These are phyloP conservation scores for Rhizophlyctis rosea DNA, from an alignment of 192 early-diverging fungal genomes.

Conservation along the genomic window DNA sequence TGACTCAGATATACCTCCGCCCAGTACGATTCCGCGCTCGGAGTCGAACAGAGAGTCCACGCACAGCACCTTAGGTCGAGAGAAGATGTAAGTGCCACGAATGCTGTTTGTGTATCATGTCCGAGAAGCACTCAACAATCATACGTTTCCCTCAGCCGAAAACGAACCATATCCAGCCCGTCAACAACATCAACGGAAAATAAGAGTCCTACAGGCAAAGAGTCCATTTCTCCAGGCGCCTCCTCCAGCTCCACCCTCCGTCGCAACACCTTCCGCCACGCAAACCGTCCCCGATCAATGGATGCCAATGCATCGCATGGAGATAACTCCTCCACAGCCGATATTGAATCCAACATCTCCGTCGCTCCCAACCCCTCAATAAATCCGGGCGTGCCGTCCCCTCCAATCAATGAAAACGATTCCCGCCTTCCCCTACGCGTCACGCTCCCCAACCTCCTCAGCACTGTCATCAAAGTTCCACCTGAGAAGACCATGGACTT, in stretches of 20 bases:
- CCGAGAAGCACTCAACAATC: too few relatives aligned
- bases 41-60: too few relatives aligned
- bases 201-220: too few relatives aligned
- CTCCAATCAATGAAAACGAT: slow-evolving; percentile 13
- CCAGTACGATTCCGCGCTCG: too few relatives aligned
- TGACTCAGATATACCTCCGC: too few relatives aligned
- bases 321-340: too few relatives aligned
- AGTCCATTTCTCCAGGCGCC: not conserved
- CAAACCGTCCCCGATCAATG: not conserved
- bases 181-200: slow-evolving; percentile 14
- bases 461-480: slow-evolving; percentile 32
- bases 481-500: slow-evolving; percentile 40
- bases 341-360: too few relatives aligned
- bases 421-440: slow-evolving; percentile 28
- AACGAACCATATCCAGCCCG: slow-evolving; percentile 32
- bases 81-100: not conserved
- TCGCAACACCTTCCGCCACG: not conserved
- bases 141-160: slow-evolving; percentile 20
- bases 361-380: too few relatives aligned
- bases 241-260: slow-evolving; percentile 18
- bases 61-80: too few relatives aligned
- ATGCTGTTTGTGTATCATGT: too few relatives aligned
- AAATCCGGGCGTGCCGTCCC: not conserved
- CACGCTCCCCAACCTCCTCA: slow-evolving; percentile 29
- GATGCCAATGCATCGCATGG: too few relatives aligned